Base-by-base conservation (phyloP, 805 yeast genomes). In the Candida koratica region DNA sequence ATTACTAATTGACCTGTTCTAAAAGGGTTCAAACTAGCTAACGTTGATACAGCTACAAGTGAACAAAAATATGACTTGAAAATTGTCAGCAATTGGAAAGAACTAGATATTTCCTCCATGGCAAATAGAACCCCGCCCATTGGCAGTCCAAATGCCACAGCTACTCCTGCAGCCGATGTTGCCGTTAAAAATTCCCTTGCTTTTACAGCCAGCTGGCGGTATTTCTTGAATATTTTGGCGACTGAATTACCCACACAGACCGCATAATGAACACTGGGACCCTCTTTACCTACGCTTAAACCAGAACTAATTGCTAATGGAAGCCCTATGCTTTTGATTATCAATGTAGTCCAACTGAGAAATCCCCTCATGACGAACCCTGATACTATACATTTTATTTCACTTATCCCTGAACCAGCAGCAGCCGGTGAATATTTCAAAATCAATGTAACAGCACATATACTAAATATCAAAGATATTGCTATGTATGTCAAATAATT, bases 221-320 rank as follows among this genome's bases (percentile, higher is more conserved):
- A 75, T 40, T 58, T 56, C 15, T 52, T 51, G 38, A 81, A 68
- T 28, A 77, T 54, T 25, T 71, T 70, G 1, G 93, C 79, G 9
- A 87, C 64, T n/a, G 79, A 73, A 49, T 80, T 79, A 0, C 97
- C 98, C n/a, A 84, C 90, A 56, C 97, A 89, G 0, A 89, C 95
- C 0, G 98, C 97, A 58, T 90, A 93, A 60, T 93, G 99, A 9
- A 93, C 98, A 49, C 90, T 79, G 2, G 99, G 99, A 0, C 99
- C 99, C 55, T 93, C 99, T 60, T 93, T 93, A 15, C 99, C 99
- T 5, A 93, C 84, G 47, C 90, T 83, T 25, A 93, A 60, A 0
- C 98, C 98, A 1, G 96, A 81, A 0, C 95, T 89, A 50, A 93
- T 93, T 0, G 95, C 86, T 41, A 93, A 64, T 0, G 98, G 98